Evolutionary conservation across 257 asterid genomes (phyloP).

Genomic region (Primulina tabacum): DNA sequence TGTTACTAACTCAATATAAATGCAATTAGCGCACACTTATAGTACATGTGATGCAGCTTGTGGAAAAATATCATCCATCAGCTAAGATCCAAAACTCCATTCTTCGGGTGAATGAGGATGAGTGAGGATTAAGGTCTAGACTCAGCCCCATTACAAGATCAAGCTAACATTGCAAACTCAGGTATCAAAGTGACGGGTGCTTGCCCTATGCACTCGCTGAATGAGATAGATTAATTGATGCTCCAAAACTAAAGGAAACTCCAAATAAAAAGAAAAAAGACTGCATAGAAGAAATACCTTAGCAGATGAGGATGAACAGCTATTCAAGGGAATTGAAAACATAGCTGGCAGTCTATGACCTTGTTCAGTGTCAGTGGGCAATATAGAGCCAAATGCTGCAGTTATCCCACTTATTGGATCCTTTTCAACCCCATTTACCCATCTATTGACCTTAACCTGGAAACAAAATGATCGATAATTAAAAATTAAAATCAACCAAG

Average conservation of each 20-base stretch:
- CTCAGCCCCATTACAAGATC: not conserved
- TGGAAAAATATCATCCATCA: too few species aligned
- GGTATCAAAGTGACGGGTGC: not conserved
- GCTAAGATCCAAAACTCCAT: conserved; percentile 3
- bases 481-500: conserved; percentile 9
- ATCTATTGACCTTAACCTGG: conserved; percentile 68
- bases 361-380: conserved; percentile 50
- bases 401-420: conserved; percentile 54
- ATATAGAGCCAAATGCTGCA: conserved; percentile 75
- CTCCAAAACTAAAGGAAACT: conserved; percentile 9
- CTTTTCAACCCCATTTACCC: conserved; percentile 62
- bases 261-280: conserved; percentile 3
- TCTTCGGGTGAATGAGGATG: not conserved
- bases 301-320: conserved; percentile 62
- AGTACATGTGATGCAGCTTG: too few species aligned
- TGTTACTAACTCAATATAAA: too few species aligned
- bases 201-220: not conserved
- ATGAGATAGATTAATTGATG: not conserved
- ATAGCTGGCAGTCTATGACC: conserved; percentile 49
- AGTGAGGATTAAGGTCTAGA: not conserved
- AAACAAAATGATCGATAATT: conserved; percentile 14
- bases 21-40: too few species aligned
- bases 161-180: conserved; percentile 16
- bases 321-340: conserved; percentile 49
- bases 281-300: conserved; percentile 39